A percentile compares a stretch with the other conserved stretches of the same genome.
Evolutionary conservation across 768 basidiomycete genomes (phyloP).

Genomic region (Chalciporus pseudorubinellus): DNA sequence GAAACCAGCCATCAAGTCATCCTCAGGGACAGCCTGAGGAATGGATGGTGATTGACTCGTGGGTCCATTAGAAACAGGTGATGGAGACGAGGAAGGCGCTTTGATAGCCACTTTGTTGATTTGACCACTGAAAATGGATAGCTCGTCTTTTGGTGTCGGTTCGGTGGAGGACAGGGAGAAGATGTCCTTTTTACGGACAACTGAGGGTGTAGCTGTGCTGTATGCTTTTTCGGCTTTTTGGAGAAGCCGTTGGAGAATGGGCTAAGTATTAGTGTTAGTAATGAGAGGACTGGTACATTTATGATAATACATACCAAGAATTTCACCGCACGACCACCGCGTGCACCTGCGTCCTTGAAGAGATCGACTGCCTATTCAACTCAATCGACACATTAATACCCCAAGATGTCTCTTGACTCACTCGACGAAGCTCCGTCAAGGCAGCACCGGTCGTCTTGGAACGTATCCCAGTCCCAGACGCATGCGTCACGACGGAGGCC

Average conservation of each 20-base stretch:
- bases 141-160: constrained; percentile 58
- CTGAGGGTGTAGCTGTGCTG: constrained; percentile 44
- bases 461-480: constrained; percentile 40
- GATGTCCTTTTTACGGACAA: constrained; percentile 50
- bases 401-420: constrained; percentile 5
- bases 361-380: constrained; percentile 50
- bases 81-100: constrained; percentile 22
- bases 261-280: constrained; percentile 39
- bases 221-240: constrained; percentile 58
- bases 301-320: constrained; percentile 51
- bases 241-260: constrained; percentile 60
- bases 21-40: constrained; percentile 31
- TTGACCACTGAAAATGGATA: constrained; percentile 75
- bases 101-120: constrained; percentile 62
- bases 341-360: constrained; percentile 58
- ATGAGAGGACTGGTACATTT: not conserved
- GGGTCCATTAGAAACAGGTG: constrained; percentile 8
- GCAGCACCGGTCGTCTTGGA: constrained; percentile 74
- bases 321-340: constrained; percentile 67
- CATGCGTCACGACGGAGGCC: constrained; percentile 72
- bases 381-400: not conserved
- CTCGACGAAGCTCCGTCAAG: constrained; percentile 54
- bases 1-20: constrained; percentile 28
- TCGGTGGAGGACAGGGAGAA: constrained; percentile 47
- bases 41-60: constrained; percentile 29